Base-by-base conservation (phyloP, 352 stramenopile species). In the Nothophytophthora sp. region DNA sequence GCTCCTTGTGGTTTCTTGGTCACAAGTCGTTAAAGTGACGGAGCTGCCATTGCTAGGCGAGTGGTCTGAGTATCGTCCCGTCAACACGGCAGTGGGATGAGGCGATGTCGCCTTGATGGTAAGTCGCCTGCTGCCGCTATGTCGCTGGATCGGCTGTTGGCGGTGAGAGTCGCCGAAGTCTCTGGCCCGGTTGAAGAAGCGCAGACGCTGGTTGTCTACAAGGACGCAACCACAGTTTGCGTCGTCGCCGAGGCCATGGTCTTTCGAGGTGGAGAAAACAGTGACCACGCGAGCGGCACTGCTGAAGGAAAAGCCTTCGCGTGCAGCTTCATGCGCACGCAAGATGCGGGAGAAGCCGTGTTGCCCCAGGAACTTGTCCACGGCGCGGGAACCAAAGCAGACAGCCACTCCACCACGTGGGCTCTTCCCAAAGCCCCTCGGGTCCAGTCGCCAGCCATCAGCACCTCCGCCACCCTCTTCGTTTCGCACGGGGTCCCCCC, bases 241-340 rank as follows among this genome's bases (percentile, higher is more conserved):
- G 36, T 73, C 60, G 8, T 84, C 73, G 7, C 78, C 76, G 20
- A 88, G 55, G 12, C 72, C 76, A 37, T 91, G 81, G 33, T 91
- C 78, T 30, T 86, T 88, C 10, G 77, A 89, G 1, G 78, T 90
- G 4, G 75, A 88, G 36, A 91, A 91, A 20, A 91, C 61, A 16
- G 81, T 91, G 36, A 90, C 50, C 43, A 88, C 68, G 2, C 73
- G 66, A 12, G 78, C 76, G 7, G 61, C 58, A 23, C 87, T 88
- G 30, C 69, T 63, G 12, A 91, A 59, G 1, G 37, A 57, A 3
- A 91, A 45, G 16, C 97, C 97, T 50, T 99, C 96, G 48, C 97
- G 36, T 16, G 55, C 55, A 15, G 88, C 72, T 39, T 93, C 84
- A 40, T 96, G 86, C 1, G 86, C 86, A 24, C 86, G 69, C 12